Evolutionary conservation across 805 yeast species (phyloP), one percentile per base, ranked within the genome.

Genomic region (Ogataea salicorniae): DNA sequence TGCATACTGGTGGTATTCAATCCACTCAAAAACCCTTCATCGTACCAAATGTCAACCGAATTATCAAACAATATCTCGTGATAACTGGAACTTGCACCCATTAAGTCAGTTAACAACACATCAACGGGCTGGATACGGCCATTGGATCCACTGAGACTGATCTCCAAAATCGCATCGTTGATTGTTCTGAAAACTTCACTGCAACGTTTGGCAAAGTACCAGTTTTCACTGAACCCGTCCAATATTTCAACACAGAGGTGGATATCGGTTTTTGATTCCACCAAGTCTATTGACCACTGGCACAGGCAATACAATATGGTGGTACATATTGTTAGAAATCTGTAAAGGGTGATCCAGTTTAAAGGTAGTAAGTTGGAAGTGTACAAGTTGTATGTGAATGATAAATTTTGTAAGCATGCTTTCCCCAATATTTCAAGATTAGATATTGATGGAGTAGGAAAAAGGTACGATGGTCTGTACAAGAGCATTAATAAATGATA

Each of bases 311-410:
- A 73, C 2, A 76, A 54, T 17, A 76, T 63, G 1, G 76, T 71
- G 18, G 77, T 70, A 57, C 79, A 74, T n/a, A 69, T 68, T 15
- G 75, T 70, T 31, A 77, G 49, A 23, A 77, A 70, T 45, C 77
- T 64, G 52, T 73, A 71, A 9, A 74, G 55, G 1, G 79, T 73
- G 18, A 74, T 71, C 81, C 81, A 77, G 47, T 73, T 75, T 48
- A 73, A 57, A 0, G 80, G 81, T 33, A 76, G 56, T 37, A 72
- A 54, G 42, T 70, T 72, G 9, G 72, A 64, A 37, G 71, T 68
- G 60, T 72, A 76, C 4, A 76, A 51, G 38, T 67, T 69, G 59
- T 75, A 75, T 1, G 76, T 72, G 54, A 70, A 72, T 17, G 77
- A 70, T 40, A 76, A 57, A 13, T 74, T 71, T 41, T 74, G 72